Evolutionary conservation across 2,329 filamentous ascomycete genomes (phyloP), one percentile per base, ranked within the genome.

Genomic region (Aspergillus neoniger): DNA sequence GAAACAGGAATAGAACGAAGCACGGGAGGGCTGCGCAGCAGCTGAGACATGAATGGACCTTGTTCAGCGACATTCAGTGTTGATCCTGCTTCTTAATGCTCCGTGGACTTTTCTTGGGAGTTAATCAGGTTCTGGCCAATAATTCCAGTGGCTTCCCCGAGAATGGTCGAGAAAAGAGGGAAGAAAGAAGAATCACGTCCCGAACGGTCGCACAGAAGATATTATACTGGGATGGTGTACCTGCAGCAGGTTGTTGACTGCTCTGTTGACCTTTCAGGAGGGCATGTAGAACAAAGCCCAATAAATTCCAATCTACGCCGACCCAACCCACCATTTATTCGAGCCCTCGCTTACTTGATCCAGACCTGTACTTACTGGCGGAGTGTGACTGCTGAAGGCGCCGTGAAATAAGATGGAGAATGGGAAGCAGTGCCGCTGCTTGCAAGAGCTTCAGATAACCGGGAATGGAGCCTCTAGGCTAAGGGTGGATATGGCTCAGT

Each of bases 11-110:
- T 60, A 62, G 59, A 60, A 57, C 41, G 54, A 64, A 58, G 59
- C 61, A 63, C 41, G 57, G 60, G 62, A 57, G 52, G 15, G 19
- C 54, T 49, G 54, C 49, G 44, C 44, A 30, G 57, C 54, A 59
- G 39, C 48, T 66, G 60, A 67, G 61, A 64, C 66, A 64, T 58
- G 36, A 19, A 53, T 36, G 48, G 56, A 25, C 49, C 59, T 59
- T 57, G 32, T 57, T 63, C 50, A 63, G 36, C 39, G 43, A 57
- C 28, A 19, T 41, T 19, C 17, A 30, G 28, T 48, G 50, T 52
- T 56, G 59, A 62, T 62, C 53, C 39, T 58, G 58, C 52, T 59
- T 56, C 23, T n/a, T 56, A 58, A 61, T 53, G 60, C 57, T 39
- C 55, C 47, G 19, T 49, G 25, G 43, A 21, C 43, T 44, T 48